A percentile compares a stretch with the other conserved stretches of the same genome.
Evolutionary conservation across 768 basidiomycete genomes (phyloP).

Genomic region (Suillus luteus): DNA sequence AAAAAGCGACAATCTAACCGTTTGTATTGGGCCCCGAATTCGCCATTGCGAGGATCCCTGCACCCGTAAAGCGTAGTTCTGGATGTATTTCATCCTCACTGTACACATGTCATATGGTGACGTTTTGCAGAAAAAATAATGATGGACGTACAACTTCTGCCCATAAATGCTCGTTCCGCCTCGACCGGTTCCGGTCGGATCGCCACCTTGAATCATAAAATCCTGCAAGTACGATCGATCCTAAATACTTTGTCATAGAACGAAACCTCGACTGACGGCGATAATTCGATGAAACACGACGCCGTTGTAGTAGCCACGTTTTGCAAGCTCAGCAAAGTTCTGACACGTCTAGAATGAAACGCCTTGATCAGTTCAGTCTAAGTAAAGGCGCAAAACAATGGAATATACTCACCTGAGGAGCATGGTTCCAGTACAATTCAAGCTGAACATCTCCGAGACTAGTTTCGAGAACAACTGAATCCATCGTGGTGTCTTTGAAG

Average conservation of each 20-base stretch:
- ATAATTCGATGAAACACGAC: conserved; percentile 92
- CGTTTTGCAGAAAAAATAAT: neutral
- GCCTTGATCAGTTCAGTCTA: conserved; percentile 20
- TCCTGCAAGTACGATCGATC: conserved; percentile 50
- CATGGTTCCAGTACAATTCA: conserved; percentile 92
- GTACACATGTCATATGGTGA: conserved; percentile 5
- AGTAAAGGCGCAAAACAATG: conserved; percentile 5
- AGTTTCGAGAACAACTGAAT: conserved; percentile 76
- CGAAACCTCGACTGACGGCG: conserved; percentile 48
- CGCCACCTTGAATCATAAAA: conserved; percentile 97
- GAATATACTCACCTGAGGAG: conserved; percentile 56
- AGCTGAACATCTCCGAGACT: conserved; percentile 84
- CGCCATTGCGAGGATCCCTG: conserved; percentile 95
- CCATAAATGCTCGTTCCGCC: conserved; percentile 91
- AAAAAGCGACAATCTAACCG: conserved; percentile 45
- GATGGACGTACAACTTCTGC: conserved; percentile 72
- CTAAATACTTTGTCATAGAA: neutral
- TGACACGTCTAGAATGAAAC: conserved; percentile 72
- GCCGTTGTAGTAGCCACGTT: conserved; percentile 90
- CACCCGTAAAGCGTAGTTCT: conserved; percentile 91
- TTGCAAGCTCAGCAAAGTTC: conserved; percentile 92
- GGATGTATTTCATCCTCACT: conserved; percentile 92
- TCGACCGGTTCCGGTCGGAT: conserved; percentile 93
- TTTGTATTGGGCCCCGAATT: conserved; percentile 96
- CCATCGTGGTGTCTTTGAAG: conserved; percentile 21